phyloP scores from a whole-genome alignment of 2,329 filamentous ascomycete genomes.

The Volutella citrinella region DNA sequence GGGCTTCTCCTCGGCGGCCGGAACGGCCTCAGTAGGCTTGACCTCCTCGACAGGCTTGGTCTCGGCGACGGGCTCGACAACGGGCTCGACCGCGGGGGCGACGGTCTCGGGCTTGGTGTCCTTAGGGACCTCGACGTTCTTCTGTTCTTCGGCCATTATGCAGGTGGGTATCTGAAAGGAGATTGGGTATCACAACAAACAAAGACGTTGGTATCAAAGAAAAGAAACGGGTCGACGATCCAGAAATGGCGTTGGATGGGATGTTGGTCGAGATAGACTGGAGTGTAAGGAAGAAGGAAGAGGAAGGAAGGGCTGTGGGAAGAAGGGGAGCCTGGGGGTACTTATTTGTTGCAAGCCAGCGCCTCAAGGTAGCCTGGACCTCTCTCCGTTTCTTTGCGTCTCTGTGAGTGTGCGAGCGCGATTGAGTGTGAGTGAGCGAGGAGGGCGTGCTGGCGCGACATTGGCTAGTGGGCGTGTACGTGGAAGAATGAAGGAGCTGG shows the following conservation, averaged over 20 bases:
- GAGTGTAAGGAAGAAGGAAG: conserved; percentile 32
- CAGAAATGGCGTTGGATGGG: conserved; percentile 31
- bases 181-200: conserved; percentile 51
- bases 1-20: conserved; percentile 39
- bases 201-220: conserved; percentile 41
- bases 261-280: conserved; percentile 30
- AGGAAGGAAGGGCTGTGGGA: conserved; percentile 22
- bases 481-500: too few relatives aligned
- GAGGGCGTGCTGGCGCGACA: too few relatives aligned
- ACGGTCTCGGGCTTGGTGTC: conserved; percentile 46
- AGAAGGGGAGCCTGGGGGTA: conserved; percentile 36
- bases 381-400: too few relatives aligned
- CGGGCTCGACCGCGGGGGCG: conserved; percentile 26
- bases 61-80: conserved; percentile 21
- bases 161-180: conserved; percentile 39
- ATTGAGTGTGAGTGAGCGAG: too few relatives aligned
- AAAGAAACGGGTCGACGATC: conserved; percentile 34
- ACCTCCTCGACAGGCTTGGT: conserved; percentile 40
- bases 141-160: conserved; percentile 73
- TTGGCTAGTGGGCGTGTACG: too few relatives aligned
- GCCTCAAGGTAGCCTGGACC: too few relatives aligned
- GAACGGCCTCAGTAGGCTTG: conserved; percentile 36
- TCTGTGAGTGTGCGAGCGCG: too few relatives aligned
- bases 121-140: conserved; percentile 60
- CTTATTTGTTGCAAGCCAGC: conserved; percentile 41